Conservation (phyloP, 495 filamentous ascomycete species). For the Penicillium malachiteum region DNA sequence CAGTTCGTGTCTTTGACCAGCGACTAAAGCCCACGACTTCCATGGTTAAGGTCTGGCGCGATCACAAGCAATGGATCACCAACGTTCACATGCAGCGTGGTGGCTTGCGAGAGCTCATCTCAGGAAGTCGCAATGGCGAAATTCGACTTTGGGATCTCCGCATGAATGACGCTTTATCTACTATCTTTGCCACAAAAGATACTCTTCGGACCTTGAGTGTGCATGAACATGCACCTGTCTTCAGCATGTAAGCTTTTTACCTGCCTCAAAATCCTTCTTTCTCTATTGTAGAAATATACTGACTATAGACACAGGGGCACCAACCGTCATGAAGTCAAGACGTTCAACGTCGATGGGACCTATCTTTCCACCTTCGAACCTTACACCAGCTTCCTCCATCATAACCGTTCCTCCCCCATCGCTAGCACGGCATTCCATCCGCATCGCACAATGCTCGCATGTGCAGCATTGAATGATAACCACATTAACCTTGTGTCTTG, state of each 20-base stretch:
- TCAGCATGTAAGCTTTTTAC: slow-evolving; percentile 78
- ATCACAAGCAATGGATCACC: slow-evolving; percentile 90
- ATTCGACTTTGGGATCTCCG: slow-evolving; percentile 96
- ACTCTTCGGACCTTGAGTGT: slow-evolving; percentile 82
- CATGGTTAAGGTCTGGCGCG: slow-evolving; percentile 95
- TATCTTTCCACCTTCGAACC: slow-evolving; percentile 81
- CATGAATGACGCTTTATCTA: slow-evolving; percentile 69
- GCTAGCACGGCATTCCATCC: slow-evolving; percentile 93
- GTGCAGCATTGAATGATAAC: slow-evolving; percentile 57
- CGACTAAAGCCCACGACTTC: slow-evolving; percentile 74
- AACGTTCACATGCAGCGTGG: slow-evolving; percentile 97
- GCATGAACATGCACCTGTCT: slow-evolving; percentile 95
- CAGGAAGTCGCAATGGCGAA: slow-evolving; percentile 84
- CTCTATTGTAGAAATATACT: slow-evolving; percentile 4
- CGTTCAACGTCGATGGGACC: slow-evolving; percentile 81
- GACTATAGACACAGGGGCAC: slow-evolving; percentile 63
- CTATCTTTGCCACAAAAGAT: slow-evolving; percentile 72
- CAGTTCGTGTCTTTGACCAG: slow-evolving; percentile 90
- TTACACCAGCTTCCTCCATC: slow-evolving; percentile 81
- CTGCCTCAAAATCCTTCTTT: not conserved
- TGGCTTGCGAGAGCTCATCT: slow-evolving; percentile 84
- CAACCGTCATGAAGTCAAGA: slow-evolving; percentile 80
- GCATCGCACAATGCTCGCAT: slow-evolving; percentile 88
- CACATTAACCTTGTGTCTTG: slow-evolving; percentile 49
- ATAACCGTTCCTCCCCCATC: slow-evolving; percentile 74